Percentiles rank a stretch among this genome's conserved stretches.
Conservation (phyloP, 1,139 yeast genomes). For the Sugiyamaella sp. region DNA sequence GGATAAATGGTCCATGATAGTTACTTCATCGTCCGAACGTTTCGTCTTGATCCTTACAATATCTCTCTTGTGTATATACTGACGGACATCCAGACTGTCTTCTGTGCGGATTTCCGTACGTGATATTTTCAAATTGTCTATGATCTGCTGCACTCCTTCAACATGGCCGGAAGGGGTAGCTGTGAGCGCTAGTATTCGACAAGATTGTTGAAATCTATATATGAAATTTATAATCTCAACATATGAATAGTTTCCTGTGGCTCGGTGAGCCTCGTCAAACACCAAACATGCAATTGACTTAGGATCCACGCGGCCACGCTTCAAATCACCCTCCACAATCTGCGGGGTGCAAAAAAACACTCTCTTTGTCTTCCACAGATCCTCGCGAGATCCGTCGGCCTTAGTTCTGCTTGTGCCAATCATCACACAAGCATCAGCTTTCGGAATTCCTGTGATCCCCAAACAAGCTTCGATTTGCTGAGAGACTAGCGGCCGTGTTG, state of each 20-base stretch:
- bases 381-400: conserved; percentile 49
- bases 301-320: conserved; percentile 74
- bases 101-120: conserved; percentile 86
- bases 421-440: conserved; percentile 75
- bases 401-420: conserved; percentile 52
- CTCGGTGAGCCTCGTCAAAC: conserved; percentile 94
- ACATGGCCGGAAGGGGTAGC: conserved; percentile 94
- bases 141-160: conserved; percentile 85
- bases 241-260: conserved; percentile 88
- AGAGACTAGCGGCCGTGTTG: conserved; percentile 95
- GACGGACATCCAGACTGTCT: conserved; percentile 74
- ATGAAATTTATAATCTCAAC: conserved; percentile 75
- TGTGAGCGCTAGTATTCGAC: conserved; percentile 80
- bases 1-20: conserved; percentile 55
- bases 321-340: conserved; percentile 88
- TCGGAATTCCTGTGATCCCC: conserved; percentile 81
- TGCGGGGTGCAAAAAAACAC: conserved; percentile 97
- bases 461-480: conserved; percentile 96
- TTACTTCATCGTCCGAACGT: conserved; percentile 55
- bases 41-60: conserved; percentile 62
- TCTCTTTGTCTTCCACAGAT: conserved; percentile 73
- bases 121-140: conserved; percentile 71
- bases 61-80: conserved; percentile 73
- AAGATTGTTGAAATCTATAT: conserved; percentile 63
- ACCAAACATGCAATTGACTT: conserved; percentile 73